These are phyloP conservation scores for Eragrostis nindensis DNA, from an alignment of 176 grass and related monocot species.

Conservation along the genomic window DNA sequence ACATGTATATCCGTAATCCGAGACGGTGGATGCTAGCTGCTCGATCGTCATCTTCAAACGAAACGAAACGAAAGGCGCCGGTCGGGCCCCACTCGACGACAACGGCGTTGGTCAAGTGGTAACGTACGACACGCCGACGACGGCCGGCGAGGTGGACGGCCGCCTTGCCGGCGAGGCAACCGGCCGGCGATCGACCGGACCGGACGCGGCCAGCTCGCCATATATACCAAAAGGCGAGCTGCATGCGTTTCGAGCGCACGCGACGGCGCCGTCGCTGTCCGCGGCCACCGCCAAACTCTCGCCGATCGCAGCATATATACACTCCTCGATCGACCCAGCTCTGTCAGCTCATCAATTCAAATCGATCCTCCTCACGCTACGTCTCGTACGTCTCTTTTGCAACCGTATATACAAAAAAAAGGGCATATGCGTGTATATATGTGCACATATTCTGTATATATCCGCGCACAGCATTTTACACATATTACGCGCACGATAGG, in stretches of 20 bases:
- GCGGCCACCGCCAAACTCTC: conserved; percentile 29
- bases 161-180: conserved; percentile 51
- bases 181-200: no score
- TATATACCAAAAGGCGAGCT: no score
- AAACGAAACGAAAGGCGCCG: no score
- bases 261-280: background rate
- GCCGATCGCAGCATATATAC: background rate
- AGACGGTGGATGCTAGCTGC: no score
- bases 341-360: background rate
- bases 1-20: conserved; percentile 4
- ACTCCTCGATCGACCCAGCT: background rate
- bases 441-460: no score
- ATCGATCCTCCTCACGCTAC: no score
- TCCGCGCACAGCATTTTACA: no score
- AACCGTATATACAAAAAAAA: no score
- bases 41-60: no score
- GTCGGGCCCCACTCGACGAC: background rate
- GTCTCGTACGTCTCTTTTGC: no score
- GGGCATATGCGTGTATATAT: no score
- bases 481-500: no score
- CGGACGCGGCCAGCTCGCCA: background rate
- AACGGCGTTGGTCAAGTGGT: conserved; percentile 18
- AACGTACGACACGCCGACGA: background rate
- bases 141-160: conserved; percentile 38
- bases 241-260: background rate